Conservation (phyloP, 257 asterid species). For the Fraxinus excelsior region DNA sequence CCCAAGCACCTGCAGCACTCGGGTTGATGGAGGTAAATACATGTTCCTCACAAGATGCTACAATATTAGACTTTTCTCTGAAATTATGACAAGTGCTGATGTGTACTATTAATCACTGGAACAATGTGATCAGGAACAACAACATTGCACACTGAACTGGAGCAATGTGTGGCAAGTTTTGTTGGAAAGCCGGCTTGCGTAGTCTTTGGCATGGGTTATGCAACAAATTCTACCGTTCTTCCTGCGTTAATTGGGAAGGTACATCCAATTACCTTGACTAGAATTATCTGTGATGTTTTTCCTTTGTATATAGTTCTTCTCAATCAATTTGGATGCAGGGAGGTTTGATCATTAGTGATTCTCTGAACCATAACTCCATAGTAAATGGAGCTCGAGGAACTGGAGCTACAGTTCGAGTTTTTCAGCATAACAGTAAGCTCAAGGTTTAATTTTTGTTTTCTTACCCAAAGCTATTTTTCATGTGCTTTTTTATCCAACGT, state of each 20-base stretch:
- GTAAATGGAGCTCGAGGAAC: slow-evolving; percentile 8
- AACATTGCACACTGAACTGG: slow-evolving; percentile 76
- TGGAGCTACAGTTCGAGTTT: slow-evolving; percentile 57
- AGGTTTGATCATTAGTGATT: slow-evolving; percentile 8
- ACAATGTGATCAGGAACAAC: slow-evolving; percentile 68
- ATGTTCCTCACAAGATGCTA: slow-evolving; percentile 12
- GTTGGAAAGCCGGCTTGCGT: slow-evolving; percentile 91
- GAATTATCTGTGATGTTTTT: slow-evolving; percentile 11
- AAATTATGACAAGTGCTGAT: slow-evolving; percentile 15
- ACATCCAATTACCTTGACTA: slow-evolving; percentile 20
- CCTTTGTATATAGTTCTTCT: slow-evolving; percentile 12
- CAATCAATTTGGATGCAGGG: slow-evolving; percentile 12
- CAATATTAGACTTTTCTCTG: slow-evolving; percentile 6
- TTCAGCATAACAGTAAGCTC: slow-evolving; percentile 90
- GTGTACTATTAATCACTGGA: slow-evolving; percentile 13
- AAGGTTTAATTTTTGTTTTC: slow-evolving; percentile 18
- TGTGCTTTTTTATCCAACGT: slow-evolving; percentile 10
- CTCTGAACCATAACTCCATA: slow-evolving; percentile 12
- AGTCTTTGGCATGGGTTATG: slow-evolving; percentile 98
- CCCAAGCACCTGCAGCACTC: slow-evolving; percentile 93
- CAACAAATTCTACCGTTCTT: slow-evolving; percentile 90
- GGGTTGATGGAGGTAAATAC: slow-evolving; percentile 91
- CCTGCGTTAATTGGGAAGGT: slow-evolving; percentile 93
- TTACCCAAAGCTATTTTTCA: not conserved
- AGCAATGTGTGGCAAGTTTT: slow-evolving; percentile 86